Conservation (phyloP, 2,329 filamentous ascomycete genomes). For the Ceratocystis lukuohia region DNA sequence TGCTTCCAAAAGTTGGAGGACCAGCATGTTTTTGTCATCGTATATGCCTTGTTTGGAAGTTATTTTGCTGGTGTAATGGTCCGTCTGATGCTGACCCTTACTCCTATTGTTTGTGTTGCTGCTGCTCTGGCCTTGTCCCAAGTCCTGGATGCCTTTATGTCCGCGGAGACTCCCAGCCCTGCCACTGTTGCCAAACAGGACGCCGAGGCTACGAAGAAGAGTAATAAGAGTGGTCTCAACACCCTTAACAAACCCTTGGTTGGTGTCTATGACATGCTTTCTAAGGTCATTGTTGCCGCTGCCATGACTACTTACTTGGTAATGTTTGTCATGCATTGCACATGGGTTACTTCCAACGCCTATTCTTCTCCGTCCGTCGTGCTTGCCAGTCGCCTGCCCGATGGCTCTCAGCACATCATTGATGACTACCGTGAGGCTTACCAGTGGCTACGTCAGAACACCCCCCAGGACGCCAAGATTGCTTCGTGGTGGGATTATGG, state of each 20-base stretch:
- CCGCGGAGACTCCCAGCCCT: slow-evolving; percentile 45
- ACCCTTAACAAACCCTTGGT: slow-evolving; percentile 60
- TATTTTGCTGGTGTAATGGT: slow-evolving; percentile 99
- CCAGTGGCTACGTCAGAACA: slow-evolving; percentile 98
- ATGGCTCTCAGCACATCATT: slow-evolving; percentile 95
- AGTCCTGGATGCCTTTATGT: slow-evolving; percentile 76
- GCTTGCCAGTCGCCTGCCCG: slow-evolving; percentile 77
- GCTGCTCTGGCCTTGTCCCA: slow-evolving; percentile 79
- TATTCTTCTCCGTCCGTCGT: slow-evolving; percentile 98
- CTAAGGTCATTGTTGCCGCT: slow-evolving; percentile 64
- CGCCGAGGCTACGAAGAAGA: slow-evolving; percentile 45
- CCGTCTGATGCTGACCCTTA: slow-evolving; percentile 92
- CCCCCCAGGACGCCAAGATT: slow-evolving; percentile 84
- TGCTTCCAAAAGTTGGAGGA: slow-evolving; percentile 90
- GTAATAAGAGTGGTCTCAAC: slow-evolving; percentile 44
- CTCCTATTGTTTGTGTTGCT: slow-evolving; percentile 88
- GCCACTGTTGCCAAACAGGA: slow-evolving; percentile 34
- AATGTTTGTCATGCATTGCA: slow-evolving; percentile 93
- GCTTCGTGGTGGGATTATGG: slow-evolving; percentile 99
- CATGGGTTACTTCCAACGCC: slow-evolving; percentile 97
- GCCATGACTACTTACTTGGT: slow-evolving; percentile 68
- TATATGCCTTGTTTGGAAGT: slow-evolving; percentile 90
- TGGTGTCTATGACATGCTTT: slow-evolving; percentile 69
- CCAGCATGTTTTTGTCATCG: slow-evolving; percentile 95
- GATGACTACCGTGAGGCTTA: slow-evolving; percentile 99